Evolutionary conservation across 2,329 filamentous ascomycete species (phyloP), one percentile per base, ranked within the genome.

Genomic region (Macrophomina phaseolina): DNA sequence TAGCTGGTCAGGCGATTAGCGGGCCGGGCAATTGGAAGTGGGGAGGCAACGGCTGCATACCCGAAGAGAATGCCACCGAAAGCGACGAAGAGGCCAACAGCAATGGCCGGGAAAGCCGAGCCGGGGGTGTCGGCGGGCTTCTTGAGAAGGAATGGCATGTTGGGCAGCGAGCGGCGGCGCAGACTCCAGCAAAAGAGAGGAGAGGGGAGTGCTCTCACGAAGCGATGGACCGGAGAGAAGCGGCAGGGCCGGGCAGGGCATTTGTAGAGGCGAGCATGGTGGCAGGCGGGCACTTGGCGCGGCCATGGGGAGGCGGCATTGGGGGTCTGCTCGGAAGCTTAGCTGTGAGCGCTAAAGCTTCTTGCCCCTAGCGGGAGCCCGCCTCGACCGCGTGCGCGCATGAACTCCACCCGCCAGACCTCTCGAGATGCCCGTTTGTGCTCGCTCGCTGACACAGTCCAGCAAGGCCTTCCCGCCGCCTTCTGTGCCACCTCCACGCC

Each of bases 41-140:
- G 23, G 3, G 23, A 28, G 5, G 8, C 30, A 23, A 63, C 7
- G 34, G 36, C 7, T 11, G 68, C 74, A 55, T 74, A 79, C 74
- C 78, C 77, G 58, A 75, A 80, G 3, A 79, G 71, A n/a, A 82
- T 74, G 73, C 81, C 81, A 68, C 80, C 81, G 66, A 82, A 82
- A 58, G 80, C 80, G 16, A 83, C 81, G 69, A 82, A 84, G 46
- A 81, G 69, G 45, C 77, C 78, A 61, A 80, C 73, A 51, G 77
- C 49, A 45, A 80, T 79, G 69, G 78, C 77, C 12, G 78, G 78
- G 51, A 73, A 23, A 34, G 75, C 74, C 40, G 75, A 77, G 77
- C 90, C 90, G 76, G 89, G 88, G 78, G 90, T 86, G 84, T 89
- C 90, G 82, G 90, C 87, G 78, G 90, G 90, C 83, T 91, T 91